Evolutionary conservation across 768 basidiomycete species (phyloP), one percentile per base, ranked within the genome.

Genomic region (Pleurotus eryngii): DNA sequence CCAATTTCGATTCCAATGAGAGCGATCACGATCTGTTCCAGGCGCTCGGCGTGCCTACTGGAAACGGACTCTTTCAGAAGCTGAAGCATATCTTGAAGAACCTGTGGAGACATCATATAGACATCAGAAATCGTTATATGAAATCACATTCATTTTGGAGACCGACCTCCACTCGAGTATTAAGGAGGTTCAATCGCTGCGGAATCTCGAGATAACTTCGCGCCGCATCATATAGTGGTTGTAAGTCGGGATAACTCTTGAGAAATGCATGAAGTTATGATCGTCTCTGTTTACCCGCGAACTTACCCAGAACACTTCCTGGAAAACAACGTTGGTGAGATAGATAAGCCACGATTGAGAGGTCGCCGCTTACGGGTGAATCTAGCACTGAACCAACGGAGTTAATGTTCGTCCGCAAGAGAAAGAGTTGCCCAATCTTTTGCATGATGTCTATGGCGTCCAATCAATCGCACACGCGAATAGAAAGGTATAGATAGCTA

Each of bases 321-420:
- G 65, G 42, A 22, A 37, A 58, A 35, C 30, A 35, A 35, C 30
- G 30, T 35, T 11, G 30, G 30, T 35, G 30, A 35, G 30, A 35
- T 35, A 9, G 30, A 9, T 35, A 35, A 35, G 30, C 30, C 30
- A 35, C 11, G 8, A 35, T 9, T 35, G 30, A 9, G 30, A 35
- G 30, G 30, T 35, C 30, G 30, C 30, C 30, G 79, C 89, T 65
- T 69, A 92, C 92, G 24, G 95, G 95, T 35, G 94, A 93, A 76
- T 98, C 95, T 45, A 98, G 76, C n/a, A 97, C 95, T 30, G 94
- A 95, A 47, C 95, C 95, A 54, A 97, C 95, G 46, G 93, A 89
- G 64, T 95, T 94, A 64, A 97, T 95, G 68, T 94, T 95, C 55
- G 95, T 93, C 60, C 95, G 81, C 63, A 97, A 76, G 39, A 98